phyloP scores from a whole-genome alignment of 257 asterid genomes.

The Plectranthus barbatus region DNA sequence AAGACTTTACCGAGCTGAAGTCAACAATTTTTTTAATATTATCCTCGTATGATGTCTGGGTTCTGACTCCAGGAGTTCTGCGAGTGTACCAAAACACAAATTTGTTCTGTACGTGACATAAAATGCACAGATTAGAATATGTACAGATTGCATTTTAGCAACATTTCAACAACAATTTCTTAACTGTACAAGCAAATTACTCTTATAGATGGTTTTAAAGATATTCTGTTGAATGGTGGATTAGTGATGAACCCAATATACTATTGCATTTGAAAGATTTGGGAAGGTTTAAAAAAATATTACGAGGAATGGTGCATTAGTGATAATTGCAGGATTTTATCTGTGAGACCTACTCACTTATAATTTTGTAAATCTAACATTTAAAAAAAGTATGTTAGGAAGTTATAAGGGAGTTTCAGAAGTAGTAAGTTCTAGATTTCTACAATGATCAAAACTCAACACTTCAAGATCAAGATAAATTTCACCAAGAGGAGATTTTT shows the following conservation, averaged over 20 bases:
- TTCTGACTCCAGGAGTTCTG: conserved; percentile 88
- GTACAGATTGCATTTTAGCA: not conserved
- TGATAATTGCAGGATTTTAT: no score
- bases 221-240: not conserved
- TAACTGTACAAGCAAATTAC: not conserved
- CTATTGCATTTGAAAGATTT: not conserved
- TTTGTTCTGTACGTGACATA: conserved; percentile 50
- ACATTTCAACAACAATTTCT: conserved; percentile 1
- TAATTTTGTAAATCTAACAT: no score
- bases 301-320: no score
- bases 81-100: conserved; percentile 96
- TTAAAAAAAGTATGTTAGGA: no score
- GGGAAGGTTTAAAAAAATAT: not conserved
- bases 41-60: conserved; percentile 86
- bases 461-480: no score
- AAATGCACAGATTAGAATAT: conserved; percentile 6
- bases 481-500: no score
- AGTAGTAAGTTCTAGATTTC: no score
- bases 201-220: not conserved
- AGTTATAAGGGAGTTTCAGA: no score
- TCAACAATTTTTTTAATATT: conserved; percentile 87
- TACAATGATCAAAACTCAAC: no score
- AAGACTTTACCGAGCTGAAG: conserved; percentile 70
- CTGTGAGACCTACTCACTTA: no score
- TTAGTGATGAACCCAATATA: not conserved